Conservation (phyloP, 345 rosid species). For the Firmiana major region DNA sequence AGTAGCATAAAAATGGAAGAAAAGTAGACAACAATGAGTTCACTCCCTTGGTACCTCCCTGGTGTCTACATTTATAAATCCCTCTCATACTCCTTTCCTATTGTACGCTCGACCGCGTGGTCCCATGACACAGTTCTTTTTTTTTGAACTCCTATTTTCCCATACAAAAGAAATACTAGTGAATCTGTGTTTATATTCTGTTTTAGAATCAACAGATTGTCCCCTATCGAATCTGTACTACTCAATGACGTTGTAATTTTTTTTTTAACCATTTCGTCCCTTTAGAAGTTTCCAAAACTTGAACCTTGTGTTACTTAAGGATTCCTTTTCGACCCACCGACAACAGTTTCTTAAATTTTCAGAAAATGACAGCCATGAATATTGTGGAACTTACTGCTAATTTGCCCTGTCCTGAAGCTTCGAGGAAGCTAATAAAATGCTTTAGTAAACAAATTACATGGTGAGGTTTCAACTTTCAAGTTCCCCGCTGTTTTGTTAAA, state of each 20-base stretch:
- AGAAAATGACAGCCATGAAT: neutral
- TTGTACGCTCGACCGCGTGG: neutral
- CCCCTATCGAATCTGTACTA: neutral
- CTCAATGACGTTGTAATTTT: neutral
- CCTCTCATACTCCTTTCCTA: neutral
- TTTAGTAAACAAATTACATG: neutral
- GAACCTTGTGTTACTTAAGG: neutral
- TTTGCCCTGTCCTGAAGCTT: neutral
- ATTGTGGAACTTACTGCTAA: neutral
- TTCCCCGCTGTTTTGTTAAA: neutral
- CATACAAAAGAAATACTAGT: neutral
- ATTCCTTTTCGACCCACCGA: no score
- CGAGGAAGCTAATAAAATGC: neutral
- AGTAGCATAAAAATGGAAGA: neutral
- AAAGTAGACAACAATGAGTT: neutral
- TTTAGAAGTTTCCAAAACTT: neutral
- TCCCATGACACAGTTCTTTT: neutral
- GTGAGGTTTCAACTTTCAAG: neutral
- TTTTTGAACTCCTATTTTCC: neutral
- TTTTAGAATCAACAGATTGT: neutral
- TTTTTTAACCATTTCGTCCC: neutral
- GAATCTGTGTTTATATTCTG: no score
- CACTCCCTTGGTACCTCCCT: neutral
- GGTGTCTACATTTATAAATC: slow-evolving; percentile 24
- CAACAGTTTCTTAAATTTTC: no score